A percentile compares a stretch with the other conserved stretches of the same genome.
Evolutionary conservation across 202 grass and related monocot genomes (phyloP).

Genomic region (Hordeum pubiflorum): DNA sequence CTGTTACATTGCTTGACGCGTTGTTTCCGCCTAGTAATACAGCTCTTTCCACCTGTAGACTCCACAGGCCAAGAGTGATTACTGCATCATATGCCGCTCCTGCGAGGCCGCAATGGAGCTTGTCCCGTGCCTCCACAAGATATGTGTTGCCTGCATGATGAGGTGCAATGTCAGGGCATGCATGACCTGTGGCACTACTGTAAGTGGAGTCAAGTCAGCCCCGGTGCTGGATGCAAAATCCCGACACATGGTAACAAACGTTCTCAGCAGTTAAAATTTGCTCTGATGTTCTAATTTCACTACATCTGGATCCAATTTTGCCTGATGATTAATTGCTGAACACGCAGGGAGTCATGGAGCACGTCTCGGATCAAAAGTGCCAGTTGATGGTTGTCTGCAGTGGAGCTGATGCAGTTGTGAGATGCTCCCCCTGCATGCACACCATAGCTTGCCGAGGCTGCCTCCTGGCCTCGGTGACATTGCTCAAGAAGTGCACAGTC

Average conservation of each 20-base stretch:
- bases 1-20: background rate
- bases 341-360: conserved; percentile 30
- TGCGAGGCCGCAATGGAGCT: conserved; percentile 39
- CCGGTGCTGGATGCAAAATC: conserved; percentile 25
- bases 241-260: conserved; percentile 24
- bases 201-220: conserved; percentile 44
- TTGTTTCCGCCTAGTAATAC: background rate
- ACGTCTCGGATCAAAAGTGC: conserved; percentile 20
- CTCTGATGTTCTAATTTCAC: background rate
- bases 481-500: conserved; percentile 42
- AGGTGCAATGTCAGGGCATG: conserved; percentile 45
- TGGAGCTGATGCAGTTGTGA: conserved; percentile 39
- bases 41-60: conserved; percentile 18
- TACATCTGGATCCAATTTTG: background rate
- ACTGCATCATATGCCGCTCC: conserved; percentile 49
- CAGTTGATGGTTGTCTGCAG: conserved; percentile 50
- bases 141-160: conserved; percentile 52
- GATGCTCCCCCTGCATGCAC: conserved; percentile 51
- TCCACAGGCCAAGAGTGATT: conserved; percentile 35
- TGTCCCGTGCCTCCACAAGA: conserved; percentile 49
- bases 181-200: conserved; percentile 38
- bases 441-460: conserved; percentile 48
- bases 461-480: conserved; percentile 34
- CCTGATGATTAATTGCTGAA: conserved; percentile 22
- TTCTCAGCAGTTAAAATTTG: conserved; percentile 7